Evolutionary conservation across 768 basidiomycete species (phyloP).

Genomic region (Amanita pallidorosea): DNA sequence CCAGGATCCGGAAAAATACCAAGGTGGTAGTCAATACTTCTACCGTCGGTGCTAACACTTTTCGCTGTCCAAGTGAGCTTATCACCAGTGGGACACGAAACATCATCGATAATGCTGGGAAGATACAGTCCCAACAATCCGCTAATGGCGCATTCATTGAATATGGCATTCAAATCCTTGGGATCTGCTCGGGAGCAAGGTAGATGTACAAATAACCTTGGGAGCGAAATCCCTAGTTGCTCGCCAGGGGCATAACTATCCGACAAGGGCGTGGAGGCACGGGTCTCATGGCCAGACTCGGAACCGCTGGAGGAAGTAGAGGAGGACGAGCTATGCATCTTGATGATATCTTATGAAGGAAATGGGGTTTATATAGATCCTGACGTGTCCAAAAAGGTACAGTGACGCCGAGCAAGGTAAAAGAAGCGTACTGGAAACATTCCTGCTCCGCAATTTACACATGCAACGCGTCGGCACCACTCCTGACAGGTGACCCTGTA

Average conservation of each 20-base stretch:
- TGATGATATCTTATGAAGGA: slow-evolving; percentile 1
- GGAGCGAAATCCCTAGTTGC: slow-evolving; percentile 8
- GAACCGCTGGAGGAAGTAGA: slow-evolving; percentile 21
- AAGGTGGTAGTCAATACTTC: not conserved
- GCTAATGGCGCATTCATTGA: slow-evolving; percentile 20
- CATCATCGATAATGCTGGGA: slow-evolving; percentile 9
- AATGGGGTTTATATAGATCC: slow-evolving; percentile 2
- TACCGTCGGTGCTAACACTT: not conserved
- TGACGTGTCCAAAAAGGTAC: slow-evolving; percentile 15
- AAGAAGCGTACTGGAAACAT: not conserved
- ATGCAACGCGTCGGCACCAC: not conserved
- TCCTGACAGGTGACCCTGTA: not conserved
- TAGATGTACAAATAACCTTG: slow-evolving; percentile 14
- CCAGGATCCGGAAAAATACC: not conserved
- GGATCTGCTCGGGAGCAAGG: slow-evolving; percentile 11
- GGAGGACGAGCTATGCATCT: slow-evolving; percentile 7
- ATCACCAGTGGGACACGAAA: not conserved
- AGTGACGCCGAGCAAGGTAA: slow-evolving; percentile 4
- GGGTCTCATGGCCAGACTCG: slow-evolving; percentile 19
- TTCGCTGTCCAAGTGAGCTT: not conserved
- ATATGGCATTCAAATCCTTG: slow-evolving; percentile 16
- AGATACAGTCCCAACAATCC: slow-evolving; percentile 22
- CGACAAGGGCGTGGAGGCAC: slow-evolving; percentile 24
- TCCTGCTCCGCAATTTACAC: not conserved
- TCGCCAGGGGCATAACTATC: slow-evolving; percentile 9